Evolutionary conservation across 1,284 basidiomycete genomes (phyloP).

Genomic region (Cryptococcus sp.): DNA sequence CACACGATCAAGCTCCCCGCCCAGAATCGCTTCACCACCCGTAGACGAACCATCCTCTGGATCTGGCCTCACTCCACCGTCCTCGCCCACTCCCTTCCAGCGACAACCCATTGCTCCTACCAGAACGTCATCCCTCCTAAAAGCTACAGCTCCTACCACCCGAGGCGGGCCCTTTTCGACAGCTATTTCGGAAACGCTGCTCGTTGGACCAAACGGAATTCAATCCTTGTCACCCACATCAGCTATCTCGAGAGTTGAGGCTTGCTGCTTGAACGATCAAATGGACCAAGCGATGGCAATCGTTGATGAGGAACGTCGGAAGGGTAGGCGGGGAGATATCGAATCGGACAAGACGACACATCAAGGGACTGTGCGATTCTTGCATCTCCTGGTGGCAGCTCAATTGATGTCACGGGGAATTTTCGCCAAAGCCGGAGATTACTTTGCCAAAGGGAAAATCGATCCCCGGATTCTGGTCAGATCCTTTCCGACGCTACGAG

Average conservation of each 20-base stretch:
- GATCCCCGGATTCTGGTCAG: conserved; percentile 47
- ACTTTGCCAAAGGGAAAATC: conserved; percentile 41
- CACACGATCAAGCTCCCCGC: conserved; percentile 3
- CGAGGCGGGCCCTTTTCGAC: conserved; percentile 28
- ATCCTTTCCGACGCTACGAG: conserved; percentile 44
- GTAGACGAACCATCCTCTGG: conserved; percentile 36
- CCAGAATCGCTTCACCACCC: conserved; percentile 9
- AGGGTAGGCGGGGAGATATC: conserved; percentile 38
- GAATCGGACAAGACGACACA: conserved; percentile 41
- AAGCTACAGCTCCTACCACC: not conserved
- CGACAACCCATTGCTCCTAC: conserved; percentile 19
- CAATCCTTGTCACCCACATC: conserved; percentile 45
- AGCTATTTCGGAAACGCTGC: conserved; percentile 42
- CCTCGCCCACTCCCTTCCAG: conserved; percentile 27
- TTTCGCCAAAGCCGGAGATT: conserved; percentile 48
- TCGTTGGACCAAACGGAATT: conserved; percentile 44
- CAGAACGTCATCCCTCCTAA: conserved; percentile 19
- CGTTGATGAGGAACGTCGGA: conserved; percentile 43
- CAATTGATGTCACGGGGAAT: conserved; percentile 41
- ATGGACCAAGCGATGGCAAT: conserved; percentile 45
- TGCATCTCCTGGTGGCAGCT: conserved; percentile 47
- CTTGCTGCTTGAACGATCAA: conserved; percentile 38
- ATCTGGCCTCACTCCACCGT: conserved; percentile 40
- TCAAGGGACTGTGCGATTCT: conserved; percentile 40
- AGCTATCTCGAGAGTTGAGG: conserved; percentile 40